Evolutionary conservation across 805 yeast genomes (phyloP).

Genomic region (Blastobotrys mokoenaii): DNA sequence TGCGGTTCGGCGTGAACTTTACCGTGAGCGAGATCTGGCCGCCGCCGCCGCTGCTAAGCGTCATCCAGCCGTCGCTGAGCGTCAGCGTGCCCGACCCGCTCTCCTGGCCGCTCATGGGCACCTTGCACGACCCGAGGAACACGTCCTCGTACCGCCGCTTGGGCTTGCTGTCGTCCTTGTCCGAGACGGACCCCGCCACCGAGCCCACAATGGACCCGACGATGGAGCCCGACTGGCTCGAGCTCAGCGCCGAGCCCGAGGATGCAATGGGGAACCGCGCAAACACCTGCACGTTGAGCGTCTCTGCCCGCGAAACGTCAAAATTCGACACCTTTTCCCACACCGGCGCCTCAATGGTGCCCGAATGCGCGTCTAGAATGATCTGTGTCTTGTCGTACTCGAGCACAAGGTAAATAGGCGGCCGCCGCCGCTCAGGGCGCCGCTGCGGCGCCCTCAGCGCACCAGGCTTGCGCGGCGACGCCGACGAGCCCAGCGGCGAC

Average conservation of each 20-base stretch:
- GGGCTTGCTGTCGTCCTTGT: neutral
- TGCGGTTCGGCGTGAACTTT: slow-evolving; percentile 56
- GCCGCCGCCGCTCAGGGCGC: slow-evolving; percentile 16
- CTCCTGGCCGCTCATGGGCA: slow-evolving; percentile 33
- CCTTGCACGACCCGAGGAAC: slow-evolving; percentile 61
- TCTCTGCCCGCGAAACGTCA: slow-evolving; percentile 69
- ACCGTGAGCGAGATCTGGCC: slow-evolving; percentile 42
- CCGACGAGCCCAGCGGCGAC: neutral
- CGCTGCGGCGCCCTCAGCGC: neutral
- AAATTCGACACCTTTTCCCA: slow-evolving; percentile 89
- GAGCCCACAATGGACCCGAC: too few relatives aligned
- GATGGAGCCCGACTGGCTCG: too few relatives aligned
- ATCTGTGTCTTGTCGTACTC: slow-evolving; percentile 95
- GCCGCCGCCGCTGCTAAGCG: slow-evolving; percentile 20
- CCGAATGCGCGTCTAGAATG: slow-evolving; percentile 77
- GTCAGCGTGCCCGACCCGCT: slow-evolving; percentile 5
- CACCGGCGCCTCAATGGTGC: slow-evolving; percentile 65
- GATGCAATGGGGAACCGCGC: slow-evolving; percentile 46
- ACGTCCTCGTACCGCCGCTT: slow-evolving; percentile 47
- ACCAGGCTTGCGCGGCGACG: slow-evolving; percentile 7
- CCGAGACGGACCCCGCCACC: neutral
- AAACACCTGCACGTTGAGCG: slow-evolving; percentile 68
- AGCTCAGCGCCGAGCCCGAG: neutral
- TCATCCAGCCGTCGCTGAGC: slow-evolving; percentile 15
- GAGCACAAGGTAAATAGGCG: slow-evolving; percentile 74